Percentiles rank a stretch among this genome's conserved stretches.
Conservation (phyloP, 1,284 basidiomycete species). For the Ustilago trichophora region DNA sequence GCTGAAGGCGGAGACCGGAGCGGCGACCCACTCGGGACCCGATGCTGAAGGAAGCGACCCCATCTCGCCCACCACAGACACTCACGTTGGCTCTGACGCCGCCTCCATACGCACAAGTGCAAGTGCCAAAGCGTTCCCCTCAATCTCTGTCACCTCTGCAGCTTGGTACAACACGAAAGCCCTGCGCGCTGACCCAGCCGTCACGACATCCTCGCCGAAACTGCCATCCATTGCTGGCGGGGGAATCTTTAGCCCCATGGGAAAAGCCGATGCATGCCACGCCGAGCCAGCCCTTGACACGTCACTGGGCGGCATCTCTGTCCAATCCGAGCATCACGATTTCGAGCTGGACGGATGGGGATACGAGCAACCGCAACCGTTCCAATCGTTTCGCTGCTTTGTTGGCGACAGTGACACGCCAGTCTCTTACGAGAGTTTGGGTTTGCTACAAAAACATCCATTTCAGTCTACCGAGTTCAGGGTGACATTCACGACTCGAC, state of each 20-base stretch:
- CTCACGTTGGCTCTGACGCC: constrained; percentile 15
- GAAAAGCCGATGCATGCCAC: not conserved
- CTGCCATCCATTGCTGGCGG: constrained; percentile 11
- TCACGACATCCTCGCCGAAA: constrained; percentile 13
- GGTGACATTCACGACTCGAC: constrained; percentile 26
- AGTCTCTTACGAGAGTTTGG: constrained; percentile 12
- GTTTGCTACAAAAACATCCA: constrained; percentile 8
- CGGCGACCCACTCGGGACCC: no score
- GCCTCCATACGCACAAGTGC: constrained; percentile 29
- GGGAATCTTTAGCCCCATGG: constrained; percentile 10
- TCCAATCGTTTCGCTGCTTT: constrained; percentile 31
- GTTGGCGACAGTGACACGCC: constrained; percentile 17
- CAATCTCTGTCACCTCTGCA: constrained; percentile 52
- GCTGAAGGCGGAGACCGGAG: no score
- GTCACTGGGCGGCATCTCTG: constrained; percentile 13
- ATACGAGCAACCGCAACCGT: constrained; percentile 24
- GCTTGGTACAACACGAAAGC: constrained; percentile 51
- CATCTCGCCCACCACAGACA: no score
- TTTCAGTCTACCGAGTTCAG: constrained; percentile 13
- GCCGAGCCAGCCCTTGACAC: no score
- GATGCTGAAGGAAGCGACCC: no score
- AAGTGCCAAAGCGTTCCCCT: constrained; percentile 46
- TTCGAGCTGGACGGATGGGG: constrained; percentile 53
- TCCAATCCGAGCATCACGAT: constrained; percentile 44
- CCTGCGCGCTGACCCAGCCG: constrained; percentile 14